Evolutionary conservation across 2,329 filamentous ascomycete species (phyloP), one percentile per base, ranked within the genome.

Genomic region (Clarireedia monteithiana): DNA sequence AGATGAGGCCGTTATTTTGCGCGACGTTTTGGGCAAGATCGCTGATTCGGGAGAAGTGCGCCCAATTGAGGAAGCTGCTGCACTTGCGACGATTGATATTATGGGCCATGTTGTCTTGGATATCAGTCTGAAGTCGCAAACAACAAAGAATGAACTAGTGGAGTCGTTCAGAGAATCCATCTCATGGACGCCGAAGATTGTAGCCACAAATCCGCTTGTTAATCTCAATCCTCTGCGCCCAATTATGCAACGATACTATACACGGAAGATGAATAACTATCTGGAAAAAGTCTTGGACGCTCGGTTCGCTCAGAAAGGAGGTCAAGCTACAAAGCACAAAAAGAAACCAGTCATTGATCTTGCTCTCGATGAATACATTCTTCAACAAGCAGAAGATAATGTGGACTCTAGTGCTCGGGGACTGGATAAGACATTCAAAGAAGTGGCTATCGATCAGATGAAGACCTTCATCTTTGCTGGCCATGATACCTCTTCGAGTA

Each of bases 401-500:
- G 36, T 58, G 7, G 50, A 47, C 14, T 27, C 40, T 23, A 6
- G 20, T 10, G 36, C 45, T 26, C 38, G 49, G 6, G 60, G 60
- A 36, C 20, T 64, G 45, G 60, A 64, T 39, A 34, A 50, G 38
- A 20, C 17, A 10, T 64, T 61, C 55, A 61, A 60, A 27, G 55
- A 57, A 40, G 60, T 55, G 15, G 58, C 60, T 3, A 60, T 48
- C 5, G 50, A 57, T 15, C 60, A 63, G 26, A 62, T 64, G 20
- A 58, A 60, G 10, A 36, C 58, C 1, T 63, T 65, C 26, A 50
- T 64, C 10, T 63, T 65, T 45, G 61, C 60, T 4, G 63, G 64
- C 1, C 62, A 66, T 36, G 64, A 64, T 27, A 62, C 62, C 3
- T 63, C 62, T n/a, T 56, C 59, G 9, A 58, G 58, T 17, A 63